phyloP scores from a whole-genome alignment of 257 asterid genomes.

The Plantago elongata region DNA sequence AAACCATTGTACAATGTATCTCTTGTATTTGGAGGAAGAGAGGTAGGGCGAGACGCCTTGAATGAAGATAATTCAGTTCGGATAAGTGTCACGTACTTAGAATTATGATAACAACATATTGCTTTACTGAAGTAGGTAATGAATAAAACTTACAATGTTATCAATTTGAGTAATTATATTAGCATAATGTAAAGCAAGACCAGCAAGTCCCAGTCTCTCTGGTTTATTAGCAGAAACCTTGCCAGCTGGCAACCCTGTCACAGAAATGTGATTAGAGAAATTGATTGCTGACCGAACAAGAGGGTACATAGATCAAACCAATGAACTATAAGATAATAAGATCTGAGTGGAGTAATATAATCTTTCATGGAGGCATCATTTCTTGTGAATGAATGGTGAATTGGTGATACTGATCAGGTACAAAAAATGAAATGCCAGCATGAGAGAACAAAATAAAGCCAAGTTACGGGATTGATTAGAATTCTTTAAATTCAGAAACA shows the following conservation, averaged over 20 bases:
- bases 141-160: slow-evolving; percentile 60
- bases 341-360: background rate
- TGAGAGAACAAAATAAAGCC: background rate
- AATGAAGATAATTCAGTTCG: slow-evolving; percentile 18
- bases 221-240: slow-evolving; percentile 45
- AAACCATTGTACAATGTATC: slow-evolving; percentile 81
- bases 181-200: slow-evolving; percentile 96
- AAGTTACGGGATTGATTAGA: background rate
- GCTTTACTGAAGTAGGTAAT: slow-evolving; percentile 1
- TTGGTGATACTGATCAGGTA: background rate
- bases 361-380: background rate
- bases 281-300: background rate
- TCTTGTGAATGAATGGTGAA: background rate
- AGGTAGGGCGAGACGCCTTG: slow-evolving; percentile 84
- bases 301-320: background rate
- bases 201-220: slow-evolving; percentile 81
- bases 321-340: slow-evolving; percentile 3
- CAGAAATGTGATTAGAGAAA: slow-evolving; percentile 13
- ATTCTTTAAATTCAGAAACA: background rate
- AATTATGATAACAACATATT: background rate
- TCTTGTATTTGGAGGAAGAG: slow-evolving; percentile 94
- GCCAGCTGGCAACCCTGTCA: slow-evolving; percentile 51
- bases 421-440: background rate
- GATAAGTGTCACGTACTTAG: slow-evolving; percentile 2
- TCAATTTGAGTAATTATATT: slow-evolving; percentile 88